Evolutionary conservation across 179 eudicot species (phyloP).

Genomic region (Drosera spatulata): DNA sequence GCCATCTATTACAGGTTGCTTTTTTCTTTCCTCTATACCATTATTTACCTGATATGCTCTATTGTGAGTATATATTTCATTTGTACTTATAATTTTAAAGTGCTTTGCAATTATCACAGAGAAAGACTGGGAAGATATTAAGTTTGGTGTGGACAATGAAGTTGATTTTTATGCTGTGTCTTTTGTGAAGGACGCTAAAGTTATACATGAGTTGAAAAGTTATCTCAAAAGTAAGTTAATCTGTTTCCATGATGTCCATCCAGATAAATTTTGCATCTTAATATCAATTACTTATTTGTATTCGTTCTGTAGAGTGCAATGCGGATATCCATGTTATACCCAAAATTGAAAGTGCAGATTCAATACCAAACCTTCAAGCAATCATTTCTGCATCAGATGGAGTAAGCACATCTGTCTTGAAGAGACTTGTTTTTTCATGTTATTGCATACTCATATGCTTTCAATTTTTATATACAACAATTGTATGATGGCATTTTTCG

Average conservation of each 20-base stretch:
- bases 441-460: neutral
- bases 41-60: neutral
- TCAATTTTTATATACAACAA: too few relatives aligned
- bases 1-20: constrained; percentile 94
- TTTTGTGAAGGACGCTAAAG: constrained; percentile 85
- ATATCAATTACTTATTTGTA: neutral
- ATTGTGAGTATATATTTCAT: neutral
- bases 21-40: constrained; percentile 4
- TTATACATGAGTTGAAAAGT: constrained; percentile 80
- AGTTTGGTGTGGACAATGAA: constrained; percentile 92
- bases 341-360: constrained; percentile 98
- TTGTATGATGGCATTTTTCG: too few relatives aligned
- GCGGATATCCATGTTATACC: constrained; percentile 81
- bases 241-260: neutral
- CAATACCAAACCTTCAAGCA: constrained; percentile 87
- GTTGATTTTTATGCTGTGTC: constrained; percentile 97
- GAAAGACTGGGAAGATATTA: constrained; percentile 99
- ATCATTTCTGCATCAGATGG: constrained; percentile 93
- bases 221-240: constrained; percentile 57
- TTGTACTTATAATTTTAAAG: constrained; percentile 3
- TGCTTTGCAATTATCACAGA: constrained; percentile 27
- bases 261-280: neutral
- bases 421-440: constrained; percentile 1
- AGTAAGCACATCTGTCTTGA: constrained; percentile 29
- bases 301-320: constrained; percentile 46